A percentile compares a stretch with the other conserved stretches of the same genome.
Conservation (phyloP, 345 rosid species). For the Hibiscus mutabilis region DNA sequence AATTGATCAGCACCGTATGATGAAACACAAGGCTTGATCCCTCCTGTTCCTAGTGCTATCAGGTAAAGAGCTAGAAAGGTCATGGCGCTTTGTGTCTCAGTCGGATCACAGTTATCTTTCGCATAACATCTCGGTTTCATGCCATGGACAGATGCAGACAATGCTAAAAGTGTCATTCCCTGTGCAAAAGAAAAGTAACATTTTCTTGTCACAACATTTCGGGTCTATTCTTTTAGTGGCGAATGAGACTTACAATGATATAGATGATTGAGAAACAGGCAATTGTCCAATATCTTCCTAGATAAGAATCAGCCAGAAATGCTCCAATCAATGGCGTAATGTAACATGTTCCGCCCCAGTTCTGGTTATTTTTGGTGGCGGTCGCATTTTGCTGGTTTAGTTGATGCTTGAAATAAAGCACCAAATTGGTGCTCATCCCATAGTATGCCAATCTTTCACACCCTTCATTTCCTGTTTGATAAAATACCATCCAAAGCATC, state of each 20-base stretch:
- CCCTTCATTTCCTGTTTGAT: conserved; percentile 23
- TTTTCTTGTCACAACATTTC: background rate
- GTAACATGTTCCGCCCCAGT: conserved; percentile 27
- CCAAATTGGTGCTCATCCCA: conserved; percentile 29
- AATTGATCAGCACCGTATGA: conserved; percentile 26
- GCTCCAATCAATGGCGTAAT: conserved; percentile 24
- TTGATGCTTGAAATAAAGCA: conserved; percentile 9
- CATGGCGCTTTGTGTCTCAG: background rate
- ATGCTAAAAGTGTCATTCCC: conserved; percentile 19
- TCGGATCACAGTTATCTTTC: conserved; percentile 10
- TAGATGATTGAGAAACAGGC: conserved; percentile 17
- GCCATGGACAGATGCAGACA: conserved; percentile 12
- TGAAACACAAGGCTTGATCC: conserved; percentile 18
- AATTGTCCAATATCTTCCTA: conserved; percentile 27
- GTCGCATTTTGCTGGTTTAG: conserved; percentile 12
- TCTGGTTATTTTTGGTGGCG: conserved; percentile 18
- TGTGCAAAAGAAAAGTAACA: background rate
- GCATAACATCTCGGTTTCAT: conserved; percentile 12
- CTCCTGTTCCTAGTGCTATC: conserved; percentile 21
- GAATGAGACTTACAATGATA: conserved; percentile 19
- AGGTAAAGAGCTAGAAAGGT: conserved; percentile 15
- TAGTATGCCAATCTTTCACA: conserved; percentile 32
- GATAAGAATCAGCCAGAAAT: conserved; percentile 19
- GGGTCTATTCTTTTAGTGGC: background rate
- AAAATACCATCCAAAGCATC: background rate